Percentiles rank a stretch among this genome's conserved stretches.
Conservation (phyloP, 108 stramenopile species). For the Fragilaria crotonensis region DNA sequence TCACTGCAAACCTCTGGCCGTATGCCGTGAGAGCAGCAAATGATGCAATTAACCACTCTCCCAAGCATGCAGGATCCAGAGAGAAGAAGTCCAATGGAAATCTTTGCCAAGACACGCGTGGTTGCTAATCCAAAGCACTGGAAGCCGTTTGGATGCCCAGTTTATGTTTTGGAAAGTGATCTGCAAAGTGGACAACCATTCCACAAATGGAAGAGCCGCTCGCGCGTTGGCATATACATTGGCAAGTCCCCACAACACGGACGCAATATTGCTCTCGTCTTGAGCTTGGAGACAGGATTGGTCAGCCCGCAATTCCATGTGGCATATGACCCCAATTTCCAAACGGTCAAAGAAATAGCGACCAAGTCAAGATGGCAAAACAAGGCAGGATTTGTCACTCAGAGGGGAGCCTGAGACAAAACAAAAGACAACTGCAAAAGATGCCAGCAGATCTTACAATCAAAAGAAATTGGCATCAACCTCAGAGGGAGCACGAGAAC, state of each 20-base stretch:
- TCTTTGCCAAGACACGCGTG: conserved; percentile 4
- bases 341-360: no score
- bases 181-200: no score
- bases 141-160: no score
- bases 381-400: no score
- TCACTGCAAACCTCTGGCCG: conserved; percentile 13
- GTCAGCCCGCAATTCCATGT: no score
- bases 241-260: conserved; percentile 22
- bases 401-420: no score
- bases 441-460: no score
- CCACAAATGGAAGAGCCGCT: conserved; percentile 29
- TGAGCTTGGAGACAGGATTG: conserved; percentile 22
- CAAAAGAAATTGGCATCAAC: no score
- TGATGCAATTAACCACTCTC: conserved; percentile 5
- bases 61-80: neutral
- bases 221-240: conserved; percentile 25
- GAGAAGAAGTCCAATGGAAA: neutral
- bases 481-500: no score
- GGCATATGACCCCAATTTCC: conserved; percentile 15
- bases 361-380: no score
- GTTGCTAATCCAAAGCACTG: conserved; percentile 12
- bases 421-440: no score
- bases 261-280: conserved; percentile 20
- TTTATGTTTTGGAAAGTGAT: no score
- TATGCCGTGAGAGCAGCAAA: conserved; percentile 9